Conservation (phyloP, 2,329 filamentous ascomycete genomes). For the Clonostachys solani region DNA sequence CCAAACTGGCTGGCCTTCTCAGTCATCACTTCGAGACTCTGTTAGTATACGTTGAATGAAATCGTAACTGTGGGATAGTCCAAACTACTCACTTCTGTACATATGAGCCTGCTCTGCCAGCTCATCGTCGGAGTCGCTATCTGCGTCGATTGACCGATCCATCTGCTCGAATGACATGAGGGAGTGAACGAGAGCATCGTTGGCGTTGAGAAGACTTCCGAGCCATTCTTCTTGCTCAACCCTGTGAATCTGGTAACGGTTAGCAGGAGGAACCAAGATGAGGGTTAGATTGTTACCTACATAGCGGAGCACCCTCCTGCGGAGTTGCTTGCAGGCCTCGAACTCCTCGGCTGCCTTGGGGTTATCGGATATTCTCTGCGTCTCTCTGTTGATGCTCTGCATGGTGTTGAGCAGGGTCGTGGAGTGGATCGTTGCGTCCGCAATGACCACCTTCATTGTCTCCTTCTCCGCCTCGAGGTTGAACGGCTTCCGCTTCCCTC, state of each 20-base stretch:
- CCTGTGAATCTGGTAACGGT: conserved; percentile 64
- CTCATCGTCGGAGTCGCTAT: conserved; percentile 68
- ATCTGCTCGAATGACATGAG: conserved; percentile 94
- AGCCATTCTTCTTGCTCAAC: conserved; percentile 91
- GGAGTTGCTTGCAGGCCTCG: conserved; percentile 79
- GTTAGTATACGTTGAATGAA: neutral
- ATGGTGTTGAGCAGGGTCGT: conserved; percentile 86
- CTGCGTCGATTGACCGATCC: conserved; percentile 76
- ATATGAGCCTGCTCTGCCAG: conserved; percentile 62
- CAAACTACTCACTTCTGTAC: conserved; percentile 47
- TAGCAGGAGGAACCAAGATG: neutral
- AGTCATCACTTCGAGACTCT: conserved; percentile 38
- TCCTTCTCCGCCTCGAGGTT: conserved; percentile 85
- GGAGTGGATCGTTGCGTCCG: conserved; percentile 83
- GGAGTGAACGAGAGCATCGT: conserved; percentile 91
- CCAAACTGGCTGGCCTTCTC: conserved; percentile 44
- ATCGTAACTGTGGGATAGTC: neutral
- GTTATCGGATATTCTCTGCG: conserved; percentile 84
- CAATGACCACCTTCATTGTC: conserved; percentile 82
- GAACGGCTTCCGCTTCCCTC: conserved; percentile 64
- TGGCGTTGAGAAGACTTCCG: conserved; percentile 85
- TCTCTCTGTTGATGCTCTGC: conserved; percentile 87
- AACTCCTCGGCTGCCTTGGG: conserved; percentile 70
- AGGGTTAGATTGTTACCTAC: conserved; percentile 29
- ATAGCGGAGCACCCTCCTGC: conserved; percentile 82